These are phyloP conservation scores for Trypanosoma brucei DNA, from an alignment of 208 protist species.

Conservation along the genomic window DNA sequence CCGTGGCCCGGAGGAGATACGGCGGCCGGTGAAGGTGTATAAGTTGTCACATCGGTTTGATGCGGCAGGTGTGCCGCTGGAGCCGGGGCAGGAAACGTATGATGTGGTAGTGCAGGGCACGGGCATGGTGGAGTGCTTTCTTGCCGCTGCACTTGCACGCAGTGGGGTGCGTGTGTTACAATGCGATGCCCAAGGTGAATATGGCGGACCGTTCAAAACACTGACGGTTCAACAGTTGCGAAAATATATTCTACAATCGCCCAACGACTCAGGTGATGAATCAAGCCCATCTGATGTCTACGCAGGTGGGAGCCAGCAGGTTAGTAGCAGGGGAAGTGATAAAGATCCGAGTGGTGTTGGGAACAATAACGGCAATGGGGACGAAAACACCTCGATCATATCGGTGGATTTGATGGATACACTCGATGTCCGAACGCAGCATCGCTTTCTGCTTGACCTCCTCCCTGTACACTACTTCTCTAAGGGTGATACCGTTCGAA, in stretches of 20 bases:
- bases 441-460: conserved; percentile 55
- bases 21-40: conserved; percentile 78
- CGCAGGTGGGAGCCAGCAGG: too few relatives aligned
- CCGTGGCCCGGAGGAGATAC: conserved; percentile 67
- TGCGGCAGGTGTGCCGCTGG: conserved; percentile 39
- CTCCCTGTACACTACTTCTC: conserved; percentile 60
- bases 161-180: conserved; percentile 85
- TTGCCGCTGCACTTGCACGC: conserved; percentile 80
- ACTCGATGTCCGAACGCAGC: conserved; percentile 15
- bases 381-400: conserved; percentile 4
- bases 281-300: neutral
- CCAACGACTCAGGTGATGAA: neutral
- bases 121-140: conserved; percentile 75
- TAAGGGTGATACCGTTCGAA: conserved; percentile 40
- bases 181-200: conserved; percentile 80
- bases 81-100: conserved; percentile 23
- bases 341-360: neutral
- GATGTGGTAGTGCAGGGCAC: conserved; percentile 90
- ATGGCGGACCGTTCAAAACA: conserved; percentile 66
- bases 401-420: conserved; percentile 33
- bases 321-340: neutral
- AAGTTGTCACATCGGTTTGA: conserved; percentile 60
- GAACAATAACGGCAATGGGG: neutral
- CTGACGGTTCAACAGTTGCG: conserved; percentile 33
- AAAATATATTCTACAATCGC: conserved; percentile 20